Percentiles rank a stretch among this genome's conserved stretches.
phyloP scores from a whole-genome alignment of 2,329 filamentous ascomycete genomes.

The Chaetothyriales sp. region DNA sequence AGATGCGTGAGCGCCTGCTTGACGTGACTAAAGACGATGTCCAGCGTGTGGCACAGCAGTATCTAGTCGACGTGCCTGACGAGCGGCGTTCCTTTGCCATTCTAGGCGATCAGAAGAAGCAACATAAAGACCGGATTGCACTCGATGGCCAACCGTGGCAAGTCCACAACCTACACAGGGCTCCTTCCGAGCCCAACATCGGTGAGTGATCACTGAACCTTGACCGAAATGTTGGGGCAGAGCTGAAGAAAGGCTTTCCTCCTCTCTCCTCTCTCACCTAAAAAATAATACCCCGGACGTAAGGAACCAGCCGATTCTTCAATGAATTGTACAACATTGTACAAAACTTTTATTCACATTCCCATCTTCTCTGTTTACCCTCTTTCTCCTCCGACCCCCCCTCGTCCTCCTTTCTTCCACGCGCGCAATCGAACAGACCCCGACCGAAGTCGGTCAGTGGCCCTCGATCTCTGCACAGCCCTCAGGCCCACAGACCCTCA shows the following conservation, averaged over 20 bases:
- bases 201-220: background rate
- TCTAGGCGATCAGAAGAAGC: conserved; percentile 58
- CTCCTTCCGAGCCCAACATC: conserved; percentile 3
- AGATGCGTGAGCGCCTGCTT: conserved; percentile 64
- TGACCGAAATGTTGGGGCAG: background rate
- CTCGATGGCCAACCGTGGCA: conserved; percentile 11
- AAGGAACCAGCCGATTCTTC: background rate
- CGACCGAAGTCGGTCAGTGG: background rate
- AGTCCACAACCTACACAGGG: conserved; percentile 12
- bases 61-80: conserved; percentile 53
- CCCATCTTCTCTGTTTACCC: conserved; percentile 4
- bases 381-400: conserved; percentile 22
- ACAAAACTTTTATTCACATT: conserved; percentile 7
- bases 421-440: conserved; percentile 32
- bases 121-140: conserved; percentile 33
- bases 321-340: conserved; percentile 2
- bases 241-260: conserved; percentile 12
- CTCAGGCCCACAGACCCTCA: too few relatives aligned
- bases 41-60: conserved; percentile 63
- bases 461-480: background rate
- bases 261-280: conserved; percentile 5
- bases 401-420: conserved; percentile 18
- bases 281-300: conserved; percentile 8
- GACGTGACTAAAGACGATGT: conserved; percentile 75
- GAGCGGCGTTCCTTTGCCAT: conserved; percentile 51